Conservation (phyloP, 805 yeast species). For the Saccharomyces kudriavzevii region DNA sequence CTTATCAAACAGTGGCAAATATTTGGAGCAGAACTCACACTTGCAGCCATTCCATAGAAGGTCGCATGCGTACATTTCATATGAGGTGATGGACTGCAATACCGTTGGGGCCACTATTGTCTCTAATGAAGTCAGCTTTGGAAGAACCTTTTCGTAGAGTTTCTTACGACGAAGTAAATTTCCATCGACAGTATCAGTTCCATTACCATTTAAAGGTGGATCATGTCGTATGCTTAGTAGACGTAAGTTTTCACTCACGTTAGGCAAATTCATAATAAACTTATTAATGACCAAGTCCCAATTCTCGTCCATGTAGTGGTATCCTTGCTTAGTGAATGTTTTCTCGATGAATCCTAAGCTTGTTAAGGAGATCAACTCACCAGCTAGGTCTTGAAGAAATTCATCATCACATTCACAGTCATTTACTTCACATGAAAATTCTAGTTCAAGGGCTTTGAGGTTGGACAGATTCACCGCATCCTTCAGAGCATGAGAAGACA, state of each 20-base stretch:
- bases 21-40: constrained; percentile 47
- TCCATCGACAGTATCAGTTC: constrained; percentile 65
- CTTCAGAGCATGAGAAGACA: constrained; percentile 27
- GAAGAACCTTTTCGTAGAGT: constrained; percentile 42
- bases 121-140: constrained; percentile 36
- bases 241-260: constrained; percentile 26
- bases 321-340: constrained; percentile 29
- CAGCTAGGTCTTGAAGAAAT: constrained; percentile 35
- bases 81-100: constrained; percentile 52
- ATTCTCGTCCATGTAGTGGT: constrained; percentile 43
- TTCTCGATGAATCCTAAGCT: constrained; percentile 29
- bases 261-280: constrained; percentile 34
- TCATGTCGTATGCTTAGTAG: constrained; percentile 48
- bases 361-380: constrained; percentile 19
- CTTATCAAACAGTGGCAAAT: constrained; percentile 46
- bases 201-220: constrained; percentile 49
- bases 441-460: constrained; percentile 40
- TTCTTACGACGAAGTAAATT: constrained; percentile 54
- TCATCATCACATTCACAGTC: constrained; percentile 40
- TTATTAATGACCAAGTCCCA: constrained; percentile 46
- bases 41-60: constrained; percentile 72
- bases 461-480: constrained; percentile 24
- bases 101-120: constrained; percentile 51
- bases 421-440: constrained; percentile 45
- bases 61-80: constrained; percentile 63